phyloP scores from a whole-genome alignment of 768 basidiomycete genomes.

The Lepiota venenata region DNA sequence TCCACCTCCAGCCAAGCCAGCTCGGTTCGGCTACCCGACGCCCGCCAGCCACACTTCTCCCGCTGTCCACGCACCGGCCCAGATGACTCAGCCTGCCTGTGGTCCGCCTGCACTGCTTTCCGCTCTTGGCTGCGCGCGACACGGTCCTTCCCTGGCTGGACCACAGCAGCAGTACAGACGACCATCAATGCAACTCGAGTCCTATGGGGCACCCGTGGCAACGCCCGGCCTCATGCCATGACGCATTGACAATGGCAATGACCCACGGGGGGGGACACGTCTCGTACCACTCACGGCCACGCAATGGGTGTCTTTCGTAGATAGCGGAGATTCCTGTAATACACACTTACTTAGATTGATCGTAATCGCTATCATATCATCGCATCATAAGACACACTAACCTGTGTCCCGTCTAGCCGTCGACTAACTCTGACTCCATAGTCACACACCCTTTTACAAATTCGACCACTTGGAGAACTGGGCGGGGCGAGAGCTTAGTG shows the following conservation, averaged over 20 bases:
- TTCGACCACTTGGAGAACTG: not conserved
- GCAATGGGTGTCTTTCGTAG: too few relatives aligned
- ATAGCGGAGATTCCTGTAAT: too few relatives aligned
- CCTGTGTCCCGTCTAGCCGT: conserved; percentile 3
- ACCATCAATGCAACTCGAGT: too few relatives aligned
- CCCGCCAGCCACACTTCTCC: conserved; percentile 10
- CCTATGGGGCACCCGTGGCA: too few relatives aligned
- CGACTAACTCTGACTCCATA: not conserved
- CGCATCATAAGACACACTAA: not conserved
- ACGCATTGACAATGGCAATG: too few relatives aligned
- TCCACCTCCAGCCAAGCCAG: not conserved
- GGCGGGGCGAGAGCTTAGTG: not conserved
- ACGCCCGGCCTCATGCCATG: too few relatives aligned
- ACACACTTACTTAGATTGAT: not conserved
- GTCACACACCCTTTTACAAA: not conserved
- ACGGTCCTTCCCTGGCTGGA: too few relatives aligned
- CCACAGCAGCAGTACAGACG: too few relatives aligned
- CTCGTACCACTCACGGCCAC: too few relatives aligned
- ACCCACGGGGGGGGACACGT: too few relatives aligned
- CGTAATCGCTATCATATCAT: not conserved
- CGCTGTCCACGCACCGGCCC: conserved; percentile 12
- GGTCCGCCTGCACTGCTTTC: not conserved
- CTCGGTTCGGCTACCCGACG: conserved; percentile 11
- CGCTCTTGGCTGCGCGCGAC: too few relatives aligned
- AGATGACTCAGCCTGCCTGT: not conserved